These are phyloP conservation scores for Pseudevernia furfuracea DNA, from an alignment of 495 filamentous ascomycete species.

Conservation along the genomic window DNA sequence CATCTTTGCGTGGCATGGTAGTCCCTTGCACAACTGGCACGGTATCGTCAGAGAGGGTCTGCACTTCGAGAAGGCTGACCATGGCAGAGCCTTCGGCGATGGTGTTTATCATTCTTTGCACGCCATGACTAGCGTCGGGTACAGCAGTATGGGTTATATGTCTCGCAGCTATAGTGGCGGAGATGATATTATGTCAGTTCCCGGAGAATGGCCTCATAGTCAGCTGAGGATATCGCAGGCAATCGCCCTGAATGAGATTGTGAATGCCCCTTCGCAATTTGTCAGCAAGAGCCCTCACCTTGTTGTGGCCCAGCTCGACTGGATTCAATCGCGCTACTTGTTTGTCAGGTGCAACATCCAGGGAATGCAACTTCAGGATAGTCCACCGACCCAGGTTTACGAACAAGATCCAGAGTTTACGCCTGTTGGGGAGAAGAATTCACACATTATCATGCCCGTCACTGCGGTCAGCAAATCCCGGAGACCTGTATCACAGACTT, in stretches of 20 bases:
- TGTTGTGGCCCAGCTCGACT: constrained; percentile 70
- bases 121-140: constrained; percentile 50
- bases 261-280: constrained; percentile 65
- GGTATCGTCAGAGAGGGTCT: constrained; percentile 79
- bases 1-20: constrained; percentile 81
- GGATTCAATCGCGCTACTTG: constrained; percentile 88
- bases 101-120: constrained; percentile 72
- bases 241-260: constrained; percentile 80
- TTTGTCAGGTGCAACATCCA: constrained; percentile 50
- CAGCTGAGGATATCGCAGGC: constrained; percentile 48
- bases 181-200: neutral
- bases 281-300: constrained; percentile 48
- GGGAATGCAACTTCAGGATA: constrained; percentile 20
- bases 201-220: constrained; percentile 58
- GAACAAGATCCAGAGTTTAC: constrained; percentile 48
- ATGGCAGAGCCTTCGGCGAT: constrained; percentile 69
- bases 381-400: constrained; percentile 34
- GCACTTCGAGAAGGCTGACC: constrained; percentile 51
- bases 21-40: constrained; percentile 74
- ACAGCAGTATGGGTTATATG: constrained; percentile 30
- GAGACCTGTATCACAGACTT: constrained; percentile 18
- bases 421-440: constrained; percentile 34
- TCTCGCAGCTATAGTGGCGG: neutral
- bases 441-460: constrained; percentile 41
- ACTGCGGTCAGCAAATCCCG: constrained; percentile 41